Evolutionary conservation across 768 basidiomycete genomes (phyloP), one percentile per base, ranked within the genome.

Genomic region (Boletus insuetus): DNA sequence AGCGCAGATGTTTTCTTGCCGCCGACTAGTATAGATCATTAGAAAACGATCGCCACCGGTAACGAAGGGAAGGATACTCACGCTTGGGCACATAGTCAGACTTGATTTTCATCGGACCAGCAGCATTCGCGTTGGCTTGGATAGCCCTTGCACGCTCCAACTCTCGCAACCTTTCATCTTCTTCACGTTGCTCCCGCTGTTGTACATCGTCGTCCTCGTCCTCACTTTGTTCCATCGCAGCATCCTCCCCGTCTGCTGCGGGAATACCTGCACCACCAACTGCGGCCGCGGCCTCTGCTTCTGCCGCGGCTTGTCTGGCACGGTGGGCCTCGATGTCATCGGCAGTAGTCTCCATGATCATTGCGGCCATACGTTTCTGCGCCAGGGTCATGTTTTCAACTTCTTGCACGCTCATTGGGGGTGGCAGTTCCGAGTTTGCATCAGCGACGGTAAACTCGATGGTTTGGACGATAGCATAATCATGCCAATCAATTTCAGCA

Each of bases 401-500:
- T 67, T 97, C 93, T 63, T 92, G 86, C 17, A 97, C 84, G 62
- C 84, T 94, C 88, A 97, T 98, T 0, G 97, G 97, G n/a, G 91
- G 86, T 12, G 96, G 97, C 24, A 99, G 79, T 65, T 98, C 95
- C 12, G 91, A 84, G 39, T 85, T 85, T 52, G 91, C 86, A 68
- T 99, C 97, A 9, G 89, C 91, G 34, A 85, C 83, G 16, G 97
- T 98, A 67, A 98, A 99, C 67, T 99, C 97, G 63, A 97, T 94
- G 19, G 94, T 97, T 68, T 98, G 94, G 7, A 98, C 97, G 53
- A 97, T 92, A 39, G 94, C 93, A 74, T 97, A 98, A 69, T 98
- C 97, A 66, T 99, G 94, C 97, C 97, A 99, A 68, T 99, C 97
- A 63, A 99, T 98, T 68, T 95, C 92, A 42, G 94, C 92, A 66